phyloP scores from a whole-genome alignment of 768 basidiomycete genomes.

The Leccinellum rugosiceps region DNA sequence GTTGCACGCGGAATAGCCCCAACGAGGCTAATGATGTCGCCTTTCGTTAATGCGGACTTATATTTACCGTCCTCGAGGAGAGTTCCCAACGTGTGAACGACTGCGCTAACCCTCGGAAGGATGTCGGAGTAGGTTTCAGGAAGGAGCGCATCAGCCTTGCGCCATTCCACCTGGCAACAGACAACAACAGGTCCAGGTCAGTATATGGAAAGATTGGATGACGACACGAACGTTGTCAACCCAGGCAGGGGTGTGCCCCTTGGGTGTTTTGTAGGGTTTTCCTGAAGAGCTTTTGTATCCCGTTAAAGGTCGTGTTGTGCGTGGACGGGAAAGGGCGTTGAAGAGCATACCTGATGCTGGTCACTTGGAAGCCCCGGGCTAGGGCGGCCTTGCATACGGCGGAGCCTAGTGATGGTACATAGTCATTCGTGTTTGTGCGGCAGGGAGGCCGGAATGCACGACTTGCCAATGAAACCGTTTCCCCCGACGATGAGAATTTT shows the following conservation, averaged over 20 bases:
- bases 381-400: constrained; percentile 90
- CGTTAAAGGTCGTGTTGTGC: not conserved
- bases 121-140: constrained; percentile 71
- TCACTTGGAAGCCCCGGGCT: constrained; percentile 79
- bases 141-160: constrained; percentile 74
- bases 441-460: not conserved
- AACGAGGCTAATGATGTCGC: constrained; percentile 51
- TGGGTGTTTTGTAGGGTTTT: constrained; percentile 79
- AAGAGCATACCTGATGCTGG: constrained; percentile 71
- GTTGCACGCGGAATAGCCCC: constrained; percentile 45
- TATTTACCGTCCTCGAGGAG: constrained; percentile 80
- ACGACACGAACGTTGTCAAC: constrained; percentile 54
- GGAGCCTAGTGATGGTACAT: constrained; percentile 58
- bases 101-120: constrained; percentile 63
- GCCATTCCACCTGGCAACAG: constrained; percentile 75
- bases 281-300: constrained; percentile 71
- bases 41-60: constrained; percentile 66
- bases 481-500: constrained; percentile 95
- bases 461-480: constrained; percentile 90
- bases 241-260: constrained; percentile 90
- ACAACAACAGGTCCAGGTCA: constrained; percentile 1
- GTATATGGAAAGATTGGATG: constrained; percentile 1
- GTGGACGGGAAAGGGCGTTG: not conserved
- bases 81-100: constrained; percentile 93
- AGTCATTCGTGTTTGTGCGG: not conserved